Evolutionary conservation across 352 stramenopile species (phyloP).

Genomic region (Paralagenidium karlingii): DNA sequence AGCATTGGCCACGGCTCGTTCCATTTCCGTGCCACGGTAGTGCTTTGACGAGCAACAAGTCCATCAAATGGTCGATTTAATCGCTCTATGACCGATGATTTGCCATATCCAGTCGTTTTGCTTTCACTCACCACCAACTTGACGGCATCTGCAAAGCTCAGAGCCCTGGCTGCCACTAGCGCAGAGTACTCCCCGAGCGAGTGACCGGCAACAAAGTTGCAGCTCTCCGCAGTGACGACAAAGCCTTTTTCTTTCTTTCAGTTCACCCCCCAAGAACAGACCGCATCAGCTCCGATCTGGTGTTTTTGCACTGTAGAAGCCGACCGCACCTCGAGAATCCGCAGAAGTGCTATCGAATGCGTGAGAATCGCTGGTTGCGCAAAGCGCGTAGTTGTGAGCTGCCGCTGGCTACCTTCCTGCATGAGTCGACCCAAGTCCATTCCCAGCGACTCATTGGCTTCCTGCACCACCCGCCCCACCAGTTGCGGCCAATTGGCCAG

Average conservation of each 20-base stretch:
- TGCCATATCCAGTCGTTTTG: not conserved
- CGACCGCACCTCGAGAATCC: too few species aligned
- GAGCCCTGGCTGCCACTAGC: constrained; percentile 46
- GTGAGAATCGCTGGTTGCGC: constrained; percentile 73
- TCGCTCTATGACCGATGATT: not conserved
- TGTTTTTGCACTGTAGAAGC: not conserved
- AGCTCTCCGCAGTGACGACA: constrained; percentile 7
- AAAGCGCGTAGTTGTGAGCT: constrained; percentile 58
- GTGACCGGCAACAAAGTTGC: constrained; percentile 53
- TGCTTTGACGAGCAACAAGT: constrained; percentile 12
- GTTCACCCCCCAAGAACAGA: not conserved
- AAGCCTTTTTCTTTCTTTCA: constrained; percentile 37
- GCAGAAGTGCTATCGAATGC: constrained; percentile 61
- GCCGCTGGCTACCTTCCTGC: constrained; percentile 35
- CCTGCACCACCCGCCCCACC: constrained; percentile 43
- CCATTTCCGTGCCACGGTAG: constrained; percentile 57
- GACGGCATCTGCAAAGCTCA: constrained; percentile 54
- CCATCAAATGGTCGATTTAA: not conserved
- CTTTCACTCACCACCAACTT: constrained; percentile 41
- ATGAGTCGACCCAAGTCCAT: constrained; percentile 43
- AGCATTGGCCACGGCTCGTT: constrained; percentile 32
- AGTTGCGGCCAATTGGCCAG: constrained; percentile 51
- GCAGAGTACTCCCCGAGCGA: constrained; percentile 82
- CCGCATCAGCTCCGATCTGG: not conserved
- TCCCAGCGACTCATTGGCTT: constrained; percentile 59